phyloP scores from a whole-genome alignment of 2,329 filamentous ascomycete species.

The Sporothrix humicola region DNA sequence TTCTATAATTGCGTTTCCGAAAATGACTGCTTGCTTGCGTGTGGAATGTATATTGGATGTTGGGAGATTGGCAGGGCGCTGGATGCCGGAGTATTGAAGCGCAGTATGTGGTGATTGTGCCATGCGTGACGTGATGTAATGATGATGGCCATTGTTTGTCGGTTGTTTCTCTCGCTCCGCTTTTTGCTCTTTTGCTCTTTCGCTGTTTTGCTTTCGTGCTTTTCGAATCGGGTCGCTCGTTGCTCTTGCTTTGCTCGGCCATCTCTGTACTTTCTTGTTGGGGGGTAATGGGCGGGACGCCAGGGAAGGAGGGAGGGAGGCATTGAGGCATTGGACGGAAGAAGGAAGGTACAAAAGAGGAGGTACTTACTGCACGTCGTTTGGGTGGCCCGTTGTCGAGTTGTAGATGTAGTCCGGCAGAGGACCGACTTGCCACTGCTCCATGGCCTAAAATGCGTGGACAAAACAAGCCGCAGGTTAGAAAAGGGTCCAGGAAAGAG shows the following conservation, averaged over 20 bases:
- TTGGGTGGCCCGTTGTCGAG: slow-evolving; percentile 56
- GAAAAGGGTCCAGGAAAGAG: slow-evolving; percentile 9
- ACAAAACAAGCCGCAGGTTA: slow-evolving; percentile 24
- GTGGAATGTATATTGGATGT: too few relatives aligned
- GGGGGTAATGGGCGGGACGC: neutral
- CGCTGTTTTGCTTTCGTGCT: neutral
- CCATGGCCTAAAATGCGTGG: slow-evolving; percentile 55
- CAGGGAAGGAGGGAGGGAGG: slow-evolving; percentile 17
- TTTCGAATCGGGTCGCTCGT: neutral
- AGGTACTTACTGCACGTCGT: slow-evolving; percentile 64
- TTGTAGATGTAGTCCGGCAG: slow-evolving; percentile 66
- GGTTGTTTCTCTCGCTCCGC: neutral
- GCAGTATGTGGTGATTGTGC: too few relatives aligned
- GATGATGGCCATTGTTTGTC: neutral
- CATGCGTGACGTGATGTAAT: neutral
- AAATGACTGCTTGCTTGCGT: too few relatives aligned
- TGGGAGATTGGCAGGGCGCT: too few relatives aligned
- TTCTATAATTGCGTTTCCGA: too few relatives aligned
- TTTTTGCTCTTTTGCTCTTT: neutral
- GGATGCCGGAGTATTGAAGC: too few relatives aligned
- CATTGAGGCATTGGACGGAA: slow-evolving; percentile 34
- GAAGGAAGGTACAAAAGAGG: slow-evolving; percentile 41
- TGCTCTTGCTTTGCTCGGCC: neutral
- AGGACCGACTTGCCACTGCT: slow-evolving; percentile 66
- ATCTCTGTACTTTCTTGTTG: neutral